These are phyloP conservation scores for Ustilago cynodontis DNA, from an alignment of 1,284 basidiomycete species.

Conservation along the genomic window DNA sequence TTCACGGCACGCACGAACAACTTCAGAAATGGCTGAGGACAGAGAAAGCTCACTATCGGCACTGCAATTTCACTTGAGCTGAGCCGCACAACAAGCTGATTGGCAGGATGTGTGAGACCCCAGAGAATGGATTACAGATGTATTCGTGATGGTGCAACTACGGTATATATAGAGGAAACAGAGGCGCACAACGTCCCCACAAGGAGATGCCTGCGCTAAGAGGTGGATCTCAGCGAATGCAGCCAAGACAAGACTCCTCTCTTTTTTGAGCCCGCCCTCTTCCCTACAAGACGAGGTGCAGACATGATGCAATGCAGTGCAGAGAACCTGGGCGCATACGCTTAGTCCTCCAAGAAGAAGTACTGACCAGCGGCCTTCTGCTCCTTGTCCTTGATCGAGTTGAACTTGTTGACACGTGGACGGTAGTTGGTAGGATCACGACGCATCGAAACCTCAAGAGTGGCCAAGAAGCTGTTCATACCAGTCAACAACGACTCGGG, in stretches of 20 bases:
- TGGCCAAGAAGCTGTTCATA: slow-evolving; percentile 69
- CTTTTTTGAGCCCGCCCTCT: neutral
- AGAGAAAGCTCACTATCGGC: too few species aligned
- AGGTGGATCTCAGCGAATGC: neutral
- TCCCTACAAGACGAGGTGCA: neutral
- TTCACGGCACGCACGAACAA: too few species aligned
- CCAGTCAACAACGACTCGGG: slow-evolving; percentile 67
- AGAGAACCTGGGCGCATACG: neutral
- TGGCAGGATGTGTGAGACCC: neutral
- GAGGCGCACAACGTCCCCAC: neutral
- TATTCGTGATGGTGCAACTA: neutral
- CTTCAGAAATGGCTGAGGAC: too few species aligned
- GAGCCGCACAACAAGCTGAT: neutral
- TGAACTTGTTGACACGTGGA: slow-evolving; percentile 69
- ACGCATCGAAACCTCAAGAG: slow-evolving; percentile 68
- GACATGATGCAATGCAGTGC: slow-evolving; percentile 4
- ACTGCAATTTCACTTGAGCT: neutral
- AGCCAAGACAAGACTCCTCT: neutral
- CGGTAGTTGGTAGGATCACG: slow-evolving; percentile 69
- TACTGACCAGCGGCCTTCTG: slow-evolving; percentile 68
- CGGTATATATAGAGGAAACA: neutral
- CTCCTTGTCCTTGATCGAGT: slow-evolving; percentile 70
- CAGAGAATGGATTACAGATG: neutral
- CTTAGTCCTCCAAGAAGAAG: slow-evolving; percentile 68
- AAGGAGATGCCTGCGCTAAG: neutral